Base-by-base conservation (phyloP, 768 basidiomycete genomes). In the Lentinus brumalis region DNA sequence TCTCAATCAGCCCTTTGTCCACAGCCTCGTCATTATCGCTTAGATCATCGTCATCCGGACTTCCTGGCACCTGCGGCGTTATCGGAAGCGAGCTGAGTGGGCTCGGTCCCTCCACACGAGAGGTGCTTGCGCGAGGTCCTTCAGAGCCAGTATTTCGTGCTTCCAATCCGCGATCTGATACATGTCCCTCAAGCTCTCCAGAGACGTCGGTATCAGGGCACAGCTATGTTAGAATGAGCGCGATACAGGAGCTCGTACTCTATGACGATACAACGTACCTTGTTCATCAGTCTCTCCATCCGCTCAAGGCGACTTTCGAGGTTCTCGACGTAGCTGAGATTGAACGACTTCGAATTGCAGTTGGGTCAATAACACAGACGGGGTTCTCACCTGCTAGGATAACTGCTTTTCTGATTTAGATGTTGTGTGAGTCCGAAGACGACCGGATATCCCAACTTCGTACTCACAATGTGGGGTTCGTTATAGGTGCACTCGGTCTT, bases 281-380 rank as follows among this genome's bases (percentile, higher is more conserved):
- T 31, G 2, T 53, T 38, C 4, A 59, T 14, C 1, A 53, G 44
- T 18, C 45, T 29, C 29, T 59, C 58, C 39, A 59, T 31, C 4
- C 45, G 42, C 16, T 45, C 21, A 9, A 59, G 31, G 38, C 58
- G 58, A n/a, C 39, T 40, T 26, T 59, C 58, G 4, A 59, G 51
- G 12, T 16, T 40, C 21, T 59, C 44, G 4, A 59, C 58, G 16
- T 59, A 59, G 15, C 58, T 59, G 29, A 3, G 3, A 42, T 51
- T 14, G 11, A 18, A 3, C 14, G 16, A 31, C 21, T 15, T 26
- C 14, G 35, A 11, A 18, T 30, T 14, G 14, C 29, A 16, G 11
- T 7, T 4, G n/a, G 42, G 46, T 29, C 21, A 15, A 9, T 6
- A 18, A 14, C 2, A 41, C 16, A 10, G 14, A 49, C 8, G 12